Evolutionary conservation across 345 rosid genomes (phyloP).

Genomic region (Lenwebbia sp.): DNA sequence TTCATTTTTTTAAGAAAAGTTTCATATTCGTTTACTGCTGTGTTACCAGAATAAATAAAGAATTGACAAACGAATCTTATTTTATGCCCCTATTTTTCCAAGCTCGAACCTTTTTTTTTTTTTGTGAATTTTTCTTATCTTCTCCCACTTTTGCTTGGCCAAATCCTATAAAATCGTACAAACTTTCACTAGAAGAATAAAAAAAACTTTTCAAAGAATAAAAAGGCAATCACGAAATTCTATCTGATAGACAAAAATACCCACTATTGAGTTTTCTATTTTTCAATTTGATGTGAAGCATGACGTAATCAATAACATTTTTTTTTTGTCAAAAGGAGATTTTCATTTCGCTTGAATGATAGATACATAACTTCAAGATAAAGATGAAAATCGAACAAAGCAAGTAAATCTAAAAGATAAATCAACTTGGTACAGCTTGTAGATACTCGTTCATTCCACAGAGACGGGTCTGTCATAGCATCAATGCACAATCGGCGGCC

Average conservation of each 20-base stretch:
- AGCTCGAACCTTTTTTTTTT: background rate
- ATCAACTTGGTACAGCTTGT: too few relatives aligned
- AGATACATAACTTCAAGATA: too few relatives aligned
- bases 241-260: background rate
- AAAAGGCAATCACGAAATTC: background rate
- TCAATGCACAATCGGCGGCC: too few relatives aligned
- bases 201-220: background rate
- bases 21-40: background rate
- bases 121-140: background rate
- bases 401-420: too few relatives aligned
- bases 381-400: too few relatives aligned
- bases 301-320: background rate
- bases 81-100: background rate
- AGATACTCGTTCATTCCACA: too few relatives aligned
- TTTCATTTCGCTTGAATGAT: too few relatives aligned
- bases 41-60: background rate
- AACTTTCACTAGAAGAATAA: background rate
- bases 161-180: background rate
- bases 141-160: background rate
- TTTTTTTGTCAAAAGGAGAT: too few relatives aligned
- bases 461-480: too few relatives aligned
- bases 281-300: background rate
- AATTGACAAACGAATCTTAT: background rate
- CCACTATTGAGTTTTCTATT: background rate
- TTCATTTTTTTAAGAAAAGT: background rate